phyloP scores from a whole-genome alignment of 108 stramenopile species.

The Cyclotella choctawhatcheeana region DNA sequence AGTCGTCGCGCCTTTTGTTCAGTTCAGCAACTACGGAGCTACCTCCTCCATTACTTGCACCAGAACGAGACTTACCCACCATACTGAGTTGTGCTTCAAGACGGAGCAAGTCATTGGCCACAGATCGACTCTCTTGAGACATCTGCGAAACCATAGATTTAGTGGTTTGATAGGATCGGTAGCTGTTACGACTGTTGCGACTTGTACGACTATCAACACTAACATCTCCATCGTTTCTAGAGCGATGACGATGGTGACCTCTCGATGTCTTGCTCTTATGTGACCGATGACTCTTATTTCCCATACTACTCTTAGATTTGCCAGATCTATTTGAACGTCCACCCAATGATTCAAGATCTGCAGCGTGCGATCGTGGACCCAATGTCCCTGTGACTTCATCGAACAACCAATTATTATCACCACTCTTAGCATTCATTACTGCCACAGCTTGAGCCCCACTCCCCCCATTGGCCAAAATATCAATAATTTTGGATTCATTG shows the following conservation, averaged over 20 bases:
- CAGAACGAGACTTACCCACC: conserved; percentile 64
- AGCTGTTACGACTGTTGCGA: conserved; percentile 58
- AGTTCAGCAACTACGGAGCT: conserved; percentile 24
- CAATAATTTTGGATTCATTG: conserved; percentile 48
- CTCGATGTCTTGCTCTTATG: conserved; percentile 45
- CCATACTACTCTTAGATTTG: conserved; percentile 54
- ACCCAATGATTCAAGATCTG: conserved; percentile 84
- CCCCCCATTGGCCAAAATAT: conserved; percentile 42
- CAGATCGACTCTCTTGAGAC: conserved; percentile 83
- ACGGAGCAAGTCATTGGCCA: conserved; percentile 87
- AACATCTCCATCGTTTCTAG: conserved; percentile 45
- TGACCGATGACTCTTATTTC: conserved; percentile 71
- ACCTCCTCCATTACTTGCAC: conserved; percentile 23
- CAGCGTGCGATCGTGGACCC: conserved; percentile 79
- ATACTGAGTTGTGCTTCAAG: conserved; percentile 88
- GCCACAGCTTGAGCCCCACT: conserved; percentile 23
- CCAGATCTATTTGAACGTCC: conserved; percentile 76
- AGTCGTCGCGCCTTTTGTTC: conserved; percentile 54
- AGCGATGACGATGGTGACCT: conserved; percentile 39
- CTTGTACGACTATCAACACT: conserved; percentile 63
- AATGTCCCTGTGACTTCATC: conserved; percentile 87
- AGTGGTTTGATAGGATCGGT: conserved; percentile 82
- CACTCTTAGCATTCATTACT: conserved; percentile 30
- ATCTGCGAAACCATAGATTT: conserved; percentile 84
- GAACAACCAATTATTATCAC: conserved; percentile 76